These are phyloP conservation scores for Chlorella sp. DNA, from an alignment of 139 green algal species.

Conservation along the genomic window DNA sequence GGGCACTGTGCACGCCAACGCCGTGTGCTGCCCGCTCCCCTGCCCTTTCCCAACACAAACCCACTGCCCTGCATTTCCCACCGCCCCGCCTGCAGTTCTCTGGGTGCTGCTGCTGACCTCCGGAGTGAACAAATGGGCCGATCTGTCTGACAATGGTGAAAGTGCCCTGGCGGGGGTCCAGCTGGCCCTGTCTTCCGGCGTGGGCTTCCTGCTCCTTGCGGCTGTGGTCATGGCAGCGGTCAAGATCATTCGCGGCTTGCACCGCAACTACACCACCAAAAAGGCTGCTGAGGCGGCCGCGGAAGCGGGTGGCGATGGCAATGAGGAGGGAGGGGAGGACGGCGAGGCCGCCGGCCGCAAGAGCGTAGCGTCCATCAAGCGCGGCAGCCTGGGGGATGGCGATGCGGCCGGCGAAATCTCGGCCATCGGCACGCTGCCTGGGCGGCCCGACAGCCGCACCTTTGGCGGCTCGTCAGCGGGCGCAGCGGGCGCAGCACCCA, in stretches of 20 bases:
- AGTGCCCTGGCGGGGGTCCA: conserved; percentile 24
- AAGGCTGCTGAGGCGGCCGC: background rate
- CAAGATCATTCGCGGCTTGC: background rate
- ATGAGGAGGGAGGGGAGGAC: background rate
- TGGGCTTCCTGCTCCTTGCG: conserved; percentile 24
- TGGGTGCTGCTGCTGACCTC: conserved; percentile 56
- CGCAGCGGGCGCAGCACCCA: background rate
- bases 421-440: too few relatives aligned
- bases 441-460: background rate
- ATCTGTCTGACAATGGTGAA: conserved; percentile 12
- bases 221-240: background rate
- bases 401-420: too few relatives aligned
- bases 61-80: too few relatives aligned
- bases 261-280: background rate
- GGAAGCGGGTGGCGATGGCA: background rate
- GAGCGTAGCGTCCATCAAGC: background rate
- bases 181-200: conserved; percentile 30
- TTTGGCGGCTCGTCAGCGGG: background rate
- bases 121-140: conserved; percentile 47
- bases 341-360: background rate
- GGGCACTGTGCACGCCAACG: too few relatives aligned
- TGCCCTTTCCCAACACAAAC: too few relatives aligned
- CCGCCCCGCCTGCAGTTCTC: conserved; percentile 36
- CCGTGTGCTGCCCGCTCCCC: too few relatives aligned
- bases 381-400: background rate